Evolutionary conservation across 1,284 basidiomycete genomes (phyloP), one percentile per base, ranked within the genome.

Genomic region (Fistulina hepatica): DNA sequence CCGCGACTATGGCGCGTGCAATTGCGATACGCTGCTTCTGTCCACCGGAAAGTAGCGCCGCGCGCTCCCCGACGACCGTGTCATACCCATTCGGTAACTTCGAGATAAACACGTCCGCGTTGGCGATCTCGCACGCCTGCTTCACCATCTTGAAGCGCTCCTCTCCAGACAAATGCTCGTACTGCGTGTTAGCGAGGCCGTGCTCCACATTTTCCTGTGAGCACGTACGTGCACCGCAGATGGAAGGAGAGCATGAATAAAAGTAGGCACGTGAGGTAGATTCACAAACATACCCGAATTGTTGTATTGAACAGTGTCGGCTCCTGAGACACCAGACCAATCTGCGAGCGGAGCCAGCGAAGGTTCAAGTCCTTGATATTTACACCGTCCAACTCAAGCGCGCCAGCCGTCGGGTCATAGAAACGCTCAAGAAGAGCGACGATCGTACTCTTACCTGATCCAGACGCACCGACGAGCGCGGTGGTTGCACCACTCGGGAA

Each of bases 11-110:
- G 9, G 92, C 92, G 37, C 92, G 81, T 17, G 90, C 90, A 48
- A 46, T 46, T 3, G 44, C 44, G 21, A 46, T 36, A 3, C 44
- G 36, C 24, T 46, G 79, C 70, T 93, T 82, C 71, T 95, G 91
- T 15, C 92, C 92, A 44, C 92, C 92, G n/a, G 81, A 86, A 1
- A 97, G 65, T 30, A 94, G 64, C 70, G 92, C 91, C 2, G 91
- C 92, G 41, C 90, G 80, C 56, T 97, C 92, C 28, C 92, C 92
- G 40, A 95, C 90, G 60, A 88, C 64, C 4, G 92, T 95, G 37
- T 93, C 81, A 54, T 95, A 95, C 1, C 85, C 85, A 3, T 80
- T 57, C 1, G 92, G 90, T 6, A 94, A 64, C 52, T 83, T 84
- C 41, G 64, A 64, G 51, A 97, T 83, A 60, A 97, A 97, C 3